phyloP scores from a whole-genome alignment of 1,139 yeast species.

The Scheffersomyces stambukii region DNA sequence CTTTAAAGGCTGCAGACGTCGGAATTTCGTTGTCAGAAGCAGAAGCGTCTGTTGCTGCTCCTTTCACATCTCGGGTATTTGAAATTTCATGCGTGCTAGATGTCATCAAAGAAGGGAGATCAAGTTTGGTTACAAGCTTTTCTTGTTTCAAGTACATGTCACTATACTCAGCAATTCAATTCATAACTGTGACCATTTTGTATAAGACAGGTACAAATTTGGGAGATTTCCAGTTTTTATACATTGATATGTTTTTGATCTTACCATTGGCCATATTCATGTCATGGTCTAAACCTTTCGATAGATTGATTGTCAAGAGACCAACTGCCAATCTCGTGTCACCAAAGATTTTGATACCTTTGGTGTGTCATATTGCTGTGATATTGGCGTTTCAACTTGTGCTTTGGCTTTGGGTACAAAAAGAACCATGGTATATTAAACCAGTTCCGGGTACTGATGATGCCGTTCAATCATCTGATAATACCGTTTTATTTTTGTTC shows the following conservation, averaged over 20 bases:
- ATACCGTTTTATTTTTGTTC: slow-evolving; percentile 75
- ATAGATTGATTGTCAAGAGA: slow-evolving; percentile 57
- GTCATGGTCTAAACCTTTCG: slow-evolving; percentile 93
- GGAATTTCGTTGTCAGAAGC: slow-evolving; percentile 96
- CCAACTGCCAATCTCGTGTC: slow-evolving; percentile 95
- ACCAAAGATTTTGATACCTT: slow-evolving; percentile 77
- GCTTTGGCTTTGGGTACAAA: slow-evolving; percentile 60
- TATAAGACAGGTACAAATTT: slow-evolving; percentile 88
- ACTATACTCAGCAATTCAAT: slow-evolving; percentile 92
- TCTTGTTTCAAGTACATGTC: slow-evolving; percentile 98
- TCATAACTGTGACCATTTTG: slow-evolving; percentile 76
- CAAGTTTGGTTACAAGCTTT: slow-evolving; percentile 90
- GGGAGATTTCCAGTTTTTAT: slow-evolving; percentile 96
- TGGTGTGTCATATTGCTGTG: slow-evolving; percentile 66
- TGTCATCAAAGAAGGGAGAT: slow-evolving; percentile 90
- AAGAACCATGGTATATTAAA: slow-evolving; percentile 68
- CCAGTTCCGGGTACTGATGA: slow-evolving; percentile 87
- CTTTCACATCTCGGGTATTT: slow-evolving; percentile 85
- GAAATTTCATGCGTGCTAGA: slow-evolving; percentile 91
- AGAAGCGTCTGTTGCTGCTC: slow-evolving; percentile 98
- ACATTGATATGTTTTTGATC: slow-evolving; percentile 85
- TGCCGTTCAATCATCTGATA: slow-evolving; percentile 82
- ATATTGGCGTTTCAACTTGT: slow-evolving; percentile 61
- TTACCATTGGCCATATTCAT: slow-evolving; percentile 92
- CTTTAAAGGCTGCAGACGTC: slow-evolving; percentile 94